A percentile compares a stretch with the other conserved stretches of the same genome.
These are phyloP conservation scores for Saccharomycopsis hybrid DNA, from an alignment of 1,139 yeast species.

Conservation along the genomic window DNA sequence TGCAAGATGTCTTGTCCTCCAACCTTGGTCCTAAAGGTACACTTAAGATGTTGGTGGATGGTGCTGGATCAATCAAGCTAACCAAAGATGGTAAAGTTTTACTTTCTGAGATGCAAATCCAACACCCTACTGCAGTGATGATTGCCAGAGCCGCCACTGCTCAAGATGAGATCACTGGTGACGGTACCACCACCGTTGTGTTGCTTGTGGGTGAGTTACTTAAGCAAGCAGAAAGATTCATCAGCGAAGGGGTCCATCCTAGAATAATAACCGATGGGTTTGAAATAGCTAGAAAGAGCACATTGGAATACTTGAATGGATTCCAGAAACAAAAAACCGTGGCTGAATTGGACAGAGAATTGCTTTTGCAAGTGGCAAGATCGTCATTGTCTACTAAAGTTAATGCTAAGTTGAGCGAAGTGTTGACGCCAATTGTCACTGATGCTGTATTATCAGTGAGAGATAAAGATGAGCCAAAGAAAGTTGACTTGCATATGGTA, in stretches of 20 bases:
- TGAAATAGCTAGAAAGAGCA: constrained; percentile 76
- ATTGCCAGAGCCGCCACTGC: constrained; percentile 98
- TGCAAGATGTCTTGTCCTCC: constrained; percentile 85
- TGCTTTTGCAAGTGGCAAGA: constrained; percentile 85
- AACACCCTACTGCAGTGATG: constrained; percentile 99
- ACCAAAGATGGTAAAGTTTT: constrained; percentile 97
- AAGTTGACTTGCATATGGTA: constrained; percentile 90
- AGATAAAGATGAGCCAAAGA: constrained; percentile 41
- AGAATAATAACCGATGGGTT: constrained; percentile 92
- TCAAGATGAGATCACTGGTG: constrained; percentile 98
- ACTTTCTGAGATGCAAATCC: constrained; percentile 95
- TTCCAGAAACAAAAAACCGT: constrained; percentile 36
- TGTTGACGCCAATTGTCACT: constrained; percentile 87
- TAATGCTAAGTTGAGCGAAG: constrained; percentile 63
- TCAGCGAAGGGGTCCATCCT: constrained; percentile 94
- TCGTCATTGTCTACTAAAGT: constrained; percentile 87
- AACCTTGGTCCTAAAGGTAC: constrained; percentile 98
- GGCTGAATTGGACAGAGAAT: constrained; percentile 66
- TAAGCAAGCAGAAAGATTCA: constrained; percentile 89
- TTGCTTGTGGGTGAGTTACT: constrained; percentile 89
- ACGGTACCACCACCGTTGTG: constrained; percentile 97
- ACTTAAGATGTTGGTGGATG: constrained; percentile 91
- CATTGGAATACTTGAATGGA: constrained; percentile 60
- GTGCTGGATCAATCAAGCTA: constrained; percentile 89
- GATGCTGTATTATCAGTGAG: constrained; percentile 87